Base-by-base conservation (phyloP, 495 filamentous ascomycete species). In the Trichoderma erinaceum region DNA sequence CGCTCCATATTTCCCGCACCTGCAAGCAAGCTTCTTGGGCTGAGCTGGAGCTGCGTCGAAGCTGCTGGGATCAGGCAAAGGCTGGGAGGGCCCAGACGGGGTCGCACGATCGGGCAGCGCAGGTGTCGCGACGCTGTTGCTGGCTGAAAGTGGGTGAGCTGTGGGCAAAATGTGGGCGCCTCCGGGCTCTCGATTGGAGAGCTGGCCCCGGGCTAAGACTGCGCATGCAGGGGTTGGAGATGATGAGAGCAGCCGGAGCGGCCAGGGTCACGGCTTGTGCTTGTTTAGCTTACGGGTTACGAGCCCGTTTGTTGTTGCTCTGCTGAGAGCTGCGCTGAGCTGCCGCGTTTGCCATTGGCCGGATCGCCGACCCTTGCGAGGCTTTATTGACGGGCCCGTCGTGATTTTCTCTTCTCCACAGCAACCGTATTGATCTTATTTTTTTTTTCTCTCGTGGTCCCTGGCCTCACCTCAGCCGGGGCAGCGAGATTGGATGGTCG, bases 21-120 rank as follows among this genome's bases (percentile, higher is more conserved):
- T 61, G 56, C 56, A 61, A 61, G 56, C 56, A 61, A 61, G 56
- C 56, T 61, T 32, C 56, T 61, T 23, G 50, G 50, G 50, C 50
- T 56, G 50, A 56, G 50, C 50, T 56, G 50, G 56, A 61, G 56
- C 56, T 61, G 56, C 27, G 56, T 25, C 27, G 56, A 21, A 52
- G 48, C 48, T 6, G n/a, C 8, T 18, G 18, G 48, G 18, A 21
- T 18, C 2, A n/a, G 8, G n/a, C 6, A 52, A 21, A 23, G 48
- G 25, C 25, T 27, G 56, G 25, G 56, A 32, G 23, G 27, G 44
- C 15, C 44, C 56, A 21, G 13, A 61, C 27, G 56, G 52, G 56
- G 56, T 61, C 56, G 56, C 56, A 61, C 56, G 56, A 61, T 61
- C 56, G 56, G 56, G 56, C 56, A 61, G 56, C 52, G 52, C 50